Percentiles rank a stretch among this genome's conserved stretches.
Evolutionary conservation across 768 basidiomycete species (phyloP).

Genomic region (Amylocystis lapponica): DNA sequence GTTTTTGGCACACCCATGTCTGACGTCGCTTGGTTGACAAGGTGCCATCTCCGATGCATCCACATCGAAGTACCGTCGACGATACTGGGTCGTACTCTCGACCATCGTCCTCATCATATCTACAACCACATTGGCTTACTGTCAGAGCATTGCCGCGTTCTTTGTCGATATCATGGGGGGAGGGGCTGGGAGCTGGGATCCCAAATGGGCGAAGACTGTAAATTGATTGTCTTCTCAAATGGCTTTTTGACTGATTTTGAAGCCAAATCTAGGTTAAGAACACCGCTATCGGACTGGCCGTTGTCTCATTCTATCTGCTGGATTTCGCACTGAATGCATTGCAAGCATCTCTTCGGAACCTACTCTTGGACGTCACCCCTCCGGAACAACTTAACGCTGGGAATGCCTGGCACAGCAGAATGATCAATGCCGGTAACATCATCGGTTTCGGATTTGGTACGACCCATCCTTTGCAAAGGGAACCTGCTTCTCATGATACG

Average conservation of each 20-base stretch:
- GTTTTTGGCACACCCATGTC: neutral
- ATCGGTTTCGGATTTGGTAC: slow-evolving; percentile 88
- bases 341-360: slow-evolving; percentile 87
- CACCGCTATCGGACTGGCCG: slow-evolving; percentile 78
- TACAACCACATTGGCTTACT: slow-evolving; percentile 79
- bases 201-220: slow-evolving; percentile 58
- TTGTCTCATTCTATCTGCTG: slow-evolving; percentile 86
- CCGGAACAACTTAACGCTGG: slow-evolving; percentile 85
- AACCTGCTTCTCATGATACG: slow-evolving; percentile 6
- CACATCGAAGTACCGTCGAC: slow-evolving; percentile 80
- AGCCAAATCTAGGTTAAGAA: slow-evolving; percentile 47
- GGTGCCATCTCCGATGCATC: slow-evolving; percentile 96
- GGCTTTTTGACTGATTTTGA: neutral
- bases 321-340: slow-evolving; percentile 98
- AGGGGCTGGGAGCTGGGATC: slow-evolving; percentile 86
- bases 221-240: slow-evolving; percentile 14
- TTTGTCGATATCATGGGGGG: slow-evolving; percentile 73
- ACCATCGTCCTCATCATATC: slow-evolving; percentile 75
- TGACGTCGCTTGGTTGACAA: slow-evolving; percentile 22
- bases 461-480: slow-evolving; percentile 16
- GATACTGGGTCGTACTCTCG: slow-evolving; percentile 91
- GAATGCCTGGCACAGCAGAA: slow-evolving; percentile 97
- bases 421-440: slow-evolving; percentile 97
- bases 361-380: slow-evolving; percentile 89
- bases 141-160: slow-evolving; percentile 61